Base-by-base conservation (phyloP, 257 asterid genomes). In the Capsicum baccatum region DNA sequence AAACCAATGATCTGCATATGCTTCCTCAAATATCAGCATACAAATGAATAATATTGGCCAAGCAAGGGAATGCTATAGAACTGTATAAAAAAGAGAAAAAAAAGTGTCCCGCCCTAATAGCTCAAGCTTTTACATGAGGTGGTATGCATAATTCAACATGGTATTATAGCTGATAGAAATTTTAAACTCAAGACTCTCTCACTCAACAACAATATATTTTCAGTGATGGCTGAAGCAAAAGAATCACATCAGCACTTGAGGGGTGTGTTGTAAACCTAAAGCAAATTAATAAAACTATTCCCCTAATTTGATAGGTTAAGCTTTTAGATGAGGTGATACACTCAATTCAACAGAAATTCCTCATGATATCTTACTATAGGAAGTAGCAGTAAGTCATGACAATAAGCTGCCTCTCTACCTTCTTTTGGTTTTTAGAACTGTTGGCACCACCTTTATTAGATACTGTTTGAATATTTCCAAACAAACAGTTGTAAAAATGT, bases 401-500 rank as follows among this genome's bases (percentile, higher is more conserved):
- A 76, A 76, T 76, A 54, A 76, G 58, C 13, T 44, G 33, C 33
- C 47, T 16, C 68, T 68, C 48, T 70, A 84, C 98, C 97, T 92
- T 94, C 84, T 92, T 95, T 79, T 91, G 93, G 88, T 80, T 91
- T 89, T 89, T 92, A 82, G 93, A 88, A 80, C 83, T 84, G 83
- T 87, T 92, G 70, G 87, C 44, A 10, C 67, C 89, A 79, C 92
- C 92, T 86, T 92, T 91, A 79, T 79, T 88, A 81, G 94, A 64
- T 64, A 78, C 85, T 52, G 83, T 84, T 84, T 86, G 89, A 82
- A 90, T 84, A 87, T 90, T 89, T 81, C 98, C 99, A 50, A 91
- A 84, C 69, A 95, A 91, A 88, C 98, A 95, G 89, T 95, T 95
- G 86, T 90, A 88, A 84, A 94, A 85, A 89, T 92, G 98, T 85